These are phyloP conservation scores for Amauroascus verrucosus DNA, from an alignment of 2,329 filamentous ascomycete species.

Conservation along the genomic window DNA sequence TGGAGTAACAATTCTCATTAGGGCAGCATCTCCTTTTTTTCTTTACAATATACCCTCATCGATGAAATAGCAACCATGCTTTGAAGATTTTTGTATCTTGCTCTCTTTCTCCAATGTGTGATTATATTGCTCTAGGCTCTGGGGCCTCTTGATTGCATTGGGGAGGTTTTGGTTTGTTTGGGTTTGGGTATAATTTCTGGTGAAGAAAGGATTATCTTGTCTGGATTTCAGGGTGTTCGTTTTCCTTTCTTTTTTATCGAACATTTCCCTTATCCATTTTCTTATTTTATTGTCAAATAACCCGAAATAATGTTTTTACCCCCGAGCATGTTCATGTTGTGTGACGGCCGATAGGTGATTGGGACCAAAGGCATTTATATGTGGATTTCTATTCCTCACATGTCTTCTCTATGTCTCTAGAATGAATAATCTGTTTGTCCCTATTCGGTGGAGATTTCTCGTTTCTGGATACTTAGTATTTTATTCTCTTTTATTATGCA, in stretches of 20 bases:
- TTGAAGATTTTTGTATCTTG: background rate
- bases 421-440: too few relatives aligned
- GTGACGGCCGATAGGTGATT: background rate
- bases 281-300: background rate
- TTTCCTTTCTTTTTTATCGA: background rate
- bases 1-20: background rate
- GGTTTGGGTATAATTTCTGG: background rate
- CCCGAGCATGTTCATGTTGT: background rate
- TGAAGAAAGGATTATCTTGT: background rate
- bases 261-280: background rate
- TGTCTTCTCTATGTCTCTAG: background rate
- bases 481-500: too few relatives aligned
- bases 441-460: too few relatives aligned
- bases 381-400: background rate
- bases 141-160: background rate
- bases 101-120: constrained; percentile 1
- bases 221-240: background rate
- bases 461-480: too few relatives aligned
- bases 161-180: background rate
- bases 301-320: background rate
- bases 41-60: background rate
- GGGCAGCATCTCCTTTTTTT: background rate
- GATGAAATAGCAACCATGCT: background rate
- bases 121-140: background rate
- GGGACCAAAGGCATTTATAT: background rate